phyloP scores from a whole-genome alignment of 2,329 filamentous ascomycete genomes.

The Pseudopithomyces chartarum region DNA sequence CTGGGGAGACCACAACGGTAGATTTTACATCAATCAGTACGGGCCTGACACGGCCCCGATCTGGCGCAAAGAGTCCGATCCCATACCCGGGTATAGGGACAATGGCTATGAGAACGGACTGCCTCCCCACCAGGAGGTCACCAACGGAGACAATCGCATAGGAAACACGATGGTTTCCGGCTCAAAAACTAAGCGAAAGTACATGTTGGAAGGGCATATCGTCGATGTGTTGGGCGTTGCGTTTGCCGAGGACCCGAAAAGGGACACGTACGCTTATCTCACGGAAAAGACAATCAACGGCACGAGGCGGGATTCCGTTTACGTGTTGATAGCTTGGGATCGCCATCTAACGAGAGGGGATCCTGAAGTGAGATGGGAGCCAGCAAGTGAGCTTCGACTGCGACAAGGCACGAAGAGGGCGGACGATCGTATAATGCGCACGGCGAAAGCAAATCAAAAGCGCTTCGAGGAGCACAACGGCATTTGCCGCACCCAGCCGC shows the following conservation, averaged over 20 bases:
- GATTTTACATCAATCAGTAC: conserved; percentile 2
- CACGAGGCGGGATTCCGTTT: background rate
- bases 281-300: background rate
- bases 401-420: background rate
- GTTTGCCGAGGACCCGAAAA: background rate
- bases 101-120: background rate
- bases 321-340: background rate
- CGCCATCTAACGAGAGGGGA: background rate
- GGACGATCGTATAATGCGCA: background rate
- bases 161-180: background rate
- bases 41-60: background rate
- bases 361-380: background rate
- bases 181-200: background rate
- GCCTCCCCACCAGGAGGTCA: background rate
- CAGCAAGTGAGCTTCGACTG: background rate
- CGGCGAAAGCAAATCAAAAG: background rate
- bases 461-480: background rate
- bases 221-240: background rate
- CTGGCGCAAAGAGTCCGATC: background rate
- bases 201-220: background rate
- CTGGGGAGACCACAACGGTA: background rate
- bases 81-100: background rate
- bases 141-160: background rate
- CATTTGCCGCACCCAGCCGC: background rate
- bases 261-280: background rate